Percentiles rank a stretch among this genome's conserved stretches.
Conservation (phyloP, 2,329 filamentous ascomycete genomes). For the Penicillium sp. region DNA sequence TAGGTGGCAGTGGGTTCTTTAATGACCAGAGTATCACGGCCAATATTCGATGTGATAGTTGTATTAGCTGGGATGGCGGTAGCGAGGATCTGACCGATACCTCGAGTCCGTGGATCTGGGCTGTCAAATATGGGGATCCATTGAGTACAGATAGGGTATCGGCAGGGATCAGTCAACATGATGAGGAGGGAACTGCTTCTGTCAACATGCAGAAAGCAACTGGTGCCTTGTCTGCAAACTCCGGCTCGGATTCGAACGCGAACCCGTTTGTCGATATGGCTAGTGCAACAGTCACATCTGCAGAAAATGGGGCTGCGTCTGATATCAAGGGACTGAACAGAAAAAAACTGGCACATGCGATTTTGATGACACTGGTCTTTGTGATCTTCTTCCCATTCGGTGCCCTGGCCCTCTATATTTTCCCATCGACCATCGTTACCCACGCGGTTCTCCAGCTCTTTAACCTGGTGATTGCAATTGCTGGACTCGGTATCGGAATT, state of each 20-base stretch:
- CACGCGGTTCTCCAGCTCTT: slow-evolving; percentile 54
- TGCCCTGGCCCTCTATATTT: slow-evolving; percentile 39
- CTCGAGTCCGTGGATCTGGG: slow-evolving; percentile 35
- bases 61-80: slow-evolving; percentile 27
- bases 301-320: slow-evolving; percentile 1
- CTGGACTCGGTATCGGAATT: slow-evolving; percentile 57
- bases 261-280: slow-evolving; percentile 30
- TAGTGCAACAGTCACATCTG: slow-evolving; percentile 3
- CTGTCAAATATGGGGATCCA: slow-evolving; percentile 27
- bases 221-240: slow-evolving; percentile 1
- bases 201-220: slow-evolving; percentile 29
- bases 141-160: slow-evolving; percentile 25
- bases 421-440: slow-evolving; percentile 46
- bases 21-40: slow-evolving; percentile 59
- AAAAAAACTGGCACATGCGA: slow-evolving; percentile 29
- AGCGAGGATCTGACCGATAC: slow-evolving; percentile 18
- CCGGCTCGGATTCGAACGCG: not conserved
- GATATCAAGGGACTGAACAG: slow-evolving; percentile 9
- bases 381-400: slow-evolving; percentile 45
- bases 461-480: slow-evolving; percentile 52
- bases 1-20: slow-evolving; percentile 63
- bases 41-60: slow-evolving; percentile 54
- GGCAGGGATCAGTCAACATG: slow-evolving; percentile 28
- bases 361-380: slow-evolving; percentile 46
- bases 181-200: slow-evolving; percentile 22